phyloP scores from a whole-genome alignment of 2,329 filamentous ascomycete genomes.

The Trichoderma asperellum region DNA sequence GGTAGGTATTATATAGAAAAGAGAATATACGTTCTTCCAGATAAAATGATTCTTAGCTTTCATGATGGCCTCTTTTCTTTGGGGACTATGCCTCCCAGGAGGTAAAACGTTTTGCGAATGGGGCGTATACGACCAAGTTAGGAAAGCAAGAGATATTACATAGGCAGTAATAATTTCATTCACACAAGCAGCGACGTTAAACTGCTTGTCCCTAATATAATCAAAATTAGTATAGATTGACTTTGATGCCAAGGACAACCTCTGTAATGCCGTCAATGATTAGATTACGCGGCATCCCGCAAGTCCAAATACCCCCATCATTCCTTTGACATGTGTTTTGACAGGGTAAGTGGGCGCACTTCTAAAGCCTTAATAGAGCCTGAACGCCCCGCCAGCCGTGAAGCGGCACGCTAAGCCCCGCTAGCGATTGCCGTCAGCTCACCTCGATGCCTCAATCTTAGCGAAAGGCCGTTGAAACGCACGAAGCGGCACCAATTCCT shows the following conservation, averaged over 20 bases:
- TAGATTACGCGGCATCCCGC: neutral
- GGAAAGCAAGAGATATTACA: too few species aligned
- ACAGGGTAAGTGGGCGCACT: neutral
- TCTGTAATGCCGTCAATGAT: neutral
- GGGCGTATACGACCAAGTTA: too few species aligned
- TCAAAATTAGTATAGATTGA: neutral
- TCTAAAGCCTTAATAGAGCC: neutral
- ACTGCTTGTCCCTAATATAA: neutral
- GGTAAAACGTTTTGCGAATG: too few species aligned
- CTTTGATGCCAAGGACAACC: neutral
- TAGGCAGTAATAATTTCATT: neutral
- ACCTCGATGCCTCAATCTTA: neutral
- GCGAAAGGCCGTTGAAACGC: neutral
- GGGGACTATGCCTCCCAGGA: too few species aligned
- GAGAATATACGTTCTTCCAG: too few species aligned
- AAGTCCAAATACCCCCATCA: neutral
- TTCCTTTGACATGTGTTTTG: slow-evolving; percentile 7
- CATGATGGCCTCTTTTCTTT: too few species aligned
- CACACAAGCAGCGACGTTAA: neutral
- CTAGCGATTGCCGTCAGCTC: slow-evolving; percentile 24
- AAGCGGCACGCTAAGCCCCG: slow-evolving; percentile 24
- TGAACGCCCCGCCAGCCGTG: neutral
- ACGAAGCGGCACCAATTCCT: neutral
- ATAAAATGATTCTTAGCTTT: too few species aligned
- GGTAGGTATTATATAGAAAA: too few species aligned